A percentile compares a stretch with the other conserved stretches of the same genome.
Evolutionary conservation across 768 basidiomycete genomes (phyloP).

Genomic region (Leccinum pellstonianum): DNA sequence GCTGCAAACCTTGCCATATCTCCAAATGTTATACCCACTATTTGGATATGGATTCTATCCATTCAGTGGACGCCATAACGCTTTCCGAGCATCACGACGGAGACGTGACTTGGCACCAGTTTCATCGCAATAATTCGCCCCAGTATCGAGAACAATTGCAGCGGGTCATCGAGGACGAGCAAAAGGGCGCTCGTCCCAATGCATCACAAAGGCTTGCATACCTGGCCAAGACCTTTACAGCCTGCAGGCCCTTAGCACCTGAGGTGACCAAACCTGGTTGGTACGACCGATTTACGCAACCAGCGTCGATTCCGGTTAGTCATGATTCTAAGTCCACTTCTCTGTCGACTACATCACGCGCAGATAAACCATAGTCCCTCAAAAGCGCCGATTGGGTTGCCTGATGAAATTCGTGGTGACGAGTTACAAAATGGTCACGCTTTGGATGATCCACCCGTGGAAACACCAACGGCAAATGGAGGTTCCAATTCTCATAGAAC

Average conservation of each 20-base stretch:
- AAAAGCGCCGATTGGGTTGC: conserved; percentile 13
- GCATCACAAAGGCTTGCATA: conserved; percentile 39
- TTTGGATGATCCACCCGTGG: background rate
- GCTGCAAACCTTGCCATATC: conserved; percentile 39
- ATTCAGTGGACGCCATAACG: conserved; percentile 38
- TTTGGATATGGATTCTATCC: conserved; percentile 32
- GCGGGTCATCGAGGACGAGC: conserved; percentile 33
- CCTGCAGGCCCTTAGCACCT: conserved; percentile 47
- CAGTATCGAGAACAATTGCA: conserved; percentile 16
- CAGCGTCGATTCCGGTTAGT: conserved; percentile 27
- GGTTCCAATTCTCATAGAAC: background rate
- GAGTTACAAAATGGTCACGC: conserved; percentile 3
- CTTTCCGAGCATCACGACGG: conserved; percentile 15
- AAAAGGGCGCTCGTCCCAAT: conserved; percentile 36
- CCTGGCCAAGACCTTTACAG: conserved; percentile 46
- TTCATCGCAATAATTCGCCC: conserved; percentile 25
- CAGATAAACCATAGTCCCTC: conserved; percentile 21
- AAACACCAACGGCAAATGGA: background rate
- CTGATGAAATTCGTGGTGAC: conserved; percentile 10
- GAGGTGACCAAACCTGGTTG: conserved; percentile 49
- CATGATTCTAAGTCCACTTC: background rate
- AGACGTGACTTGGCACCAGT: conserved; percentile 35
- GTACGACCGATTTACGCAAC: conserved; percentile 50
- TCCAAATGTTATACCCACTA: conserved; percentile 39
- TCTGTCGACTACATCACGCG: background rate